phyloP scores from a whole-genome alignment of 306 rosid genomes.

The Vigna unguiculata region DNA sequence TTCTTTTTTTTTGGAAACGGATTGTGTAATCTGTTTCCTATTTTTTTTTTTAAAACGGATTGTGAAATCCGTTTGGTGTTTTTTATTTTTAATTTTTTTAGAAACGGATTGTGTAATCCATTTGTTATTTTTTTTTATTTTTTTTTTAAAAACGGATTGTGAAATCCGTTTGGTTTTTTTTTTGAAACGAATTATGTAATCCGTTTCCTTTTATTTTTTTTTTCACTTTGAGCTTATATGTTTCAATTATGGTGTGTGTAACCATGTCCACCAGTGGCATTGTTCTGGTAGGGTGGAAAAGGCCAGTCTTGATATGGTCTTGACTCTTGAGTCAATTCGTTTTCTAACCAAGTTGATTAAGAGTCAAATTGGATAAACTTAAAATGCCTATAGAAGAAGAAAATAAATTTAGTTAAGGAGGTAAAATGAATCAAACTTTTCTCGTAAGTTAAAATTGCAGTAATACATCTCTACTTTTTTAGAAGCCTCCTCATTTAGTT shows the following conservation, averaged over 20 bases:
- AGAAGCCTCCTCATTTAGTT: neutral
- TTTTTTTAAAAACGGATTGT: too few relatives aligned
- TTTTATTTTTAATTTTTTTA: too few relatives aligned
- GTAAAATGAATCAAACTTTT: neutral
- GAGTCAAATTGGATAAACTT: neutral
- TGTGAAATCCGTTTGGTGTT: too few relatives aligned
- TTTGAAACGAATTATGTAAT: too few relatives aligned
- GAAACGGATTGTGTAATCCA: too few relatives aligned
- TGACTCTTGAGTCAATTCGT: conserved; percentile 15
- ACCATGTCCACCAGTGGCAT: conserved; percentile 13
- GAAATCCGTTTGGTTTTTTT: too few relatives aligned
- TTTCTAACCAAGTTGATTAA: conserved; percentile 25
- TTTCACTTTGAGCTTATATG: neutral
- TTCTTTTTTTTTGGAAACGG: too few relatives aligned
- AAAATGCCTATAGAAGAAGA: too few relatives aligned
- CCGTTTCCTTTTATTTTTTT: too few relatives aligned
- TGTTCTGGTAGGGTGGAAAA: neutral
- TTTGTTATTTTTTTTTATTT: too few relatives aligned
- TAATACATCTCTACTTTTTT: neutral
- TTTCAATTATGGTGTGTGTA: conserved; percentile 12
- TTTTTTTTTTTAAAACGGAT: too few relatives aligned
- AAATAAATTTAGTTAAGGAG: neutral
- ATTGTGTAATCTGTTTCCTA: too few relatives aligned
- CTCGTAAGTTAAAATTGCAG: neutral
- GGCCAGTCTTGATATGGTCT: conserved; percentile 13